A percentile compares a stretch with the other conserved stretches of the same genome.
phyloP scores from a whole-genome alignment of 305 asterid species.

The Nicotiana rustica region DNA sequence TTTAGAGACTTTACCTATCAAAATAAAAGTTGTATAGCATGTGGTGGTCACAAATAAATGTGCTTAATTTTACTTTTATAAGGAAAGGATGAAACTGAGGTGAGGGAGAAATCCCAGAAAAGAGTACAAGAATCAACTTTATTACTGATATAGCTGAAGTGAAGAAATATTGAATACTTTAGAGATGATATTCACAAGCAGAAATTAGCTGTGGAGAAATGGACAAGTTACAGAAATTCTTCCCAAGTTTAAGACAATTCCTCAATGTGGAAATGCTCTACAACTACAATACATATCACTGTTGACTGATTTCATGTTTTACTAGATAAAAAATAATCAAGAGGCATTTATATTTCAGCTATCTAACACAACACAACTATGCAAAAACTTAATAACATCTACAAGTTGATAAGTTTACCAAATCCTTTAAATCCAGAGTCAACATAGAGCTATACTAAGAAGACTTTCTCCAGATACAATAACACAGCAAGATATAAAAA shows the following conservation, averaged over 20 bases:
- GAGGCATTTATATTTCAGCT: not conserved
- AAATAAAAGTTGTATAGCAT: not conserved
- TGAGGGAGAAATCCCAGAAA: not conserved
- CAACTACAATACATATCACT: not conserved
- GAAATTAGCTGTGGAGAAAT: not conserved
- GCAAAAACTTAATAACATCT: not conserved
- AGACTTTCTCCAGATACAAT: not conserved
- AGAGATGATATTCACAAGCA: not conserved
- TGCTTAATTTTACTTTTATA: not conserved
- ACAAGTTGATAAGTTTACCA: not conserved
- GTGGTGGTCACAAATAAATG: not conserved
- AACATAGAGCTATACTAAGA: not conserved
- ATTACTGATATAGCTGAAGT: not conserved
- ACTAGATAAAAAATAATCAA: not conserved
- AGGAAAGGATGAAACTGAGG: not conserved
- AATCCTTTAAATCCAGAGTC: not conserved
- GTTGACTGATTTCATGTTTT: not conserved
- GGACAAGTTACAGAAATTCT: not conserved
- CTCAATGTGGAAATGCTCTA: not conserved
- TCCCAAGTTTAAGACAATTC: not conserved
- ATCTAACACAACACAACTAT: not conserved
- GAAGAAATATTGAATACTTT: not conserved
- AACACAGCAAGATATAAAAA: not conserved
- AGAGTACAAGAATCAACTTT: not conserved
- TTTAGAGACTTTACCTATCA: not conserved